These are phyloP conservation scores for Apiospora hydei DNA, from an alignment of 2,329 filamentous ascomycete species.

Conservation along the genomic window DNA sequence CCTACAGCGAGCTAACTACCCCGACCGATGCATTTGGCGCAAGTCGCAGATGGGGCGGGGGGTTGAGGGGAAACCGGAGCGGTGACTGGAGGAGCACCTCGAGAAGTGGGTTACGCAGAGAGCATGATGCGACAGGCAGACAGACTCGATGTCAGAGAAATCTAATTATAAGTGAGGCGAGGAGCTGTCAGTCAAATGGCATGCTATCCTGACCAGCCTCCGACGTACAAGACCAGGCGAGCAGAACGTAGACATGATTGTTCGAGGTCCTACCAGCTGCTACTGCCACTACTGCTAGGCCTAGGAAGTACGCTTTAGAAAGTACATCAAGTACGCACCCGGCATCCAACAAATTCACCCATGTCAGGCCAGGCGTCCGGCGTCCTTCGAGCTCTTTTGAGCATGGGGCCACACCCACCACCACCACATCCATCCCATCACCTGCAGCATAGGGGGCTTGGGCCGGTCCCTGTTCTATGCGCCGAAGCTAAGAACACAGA, in stretches of 20 bases:
- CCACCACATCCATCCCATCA: conserved; percentile 7
- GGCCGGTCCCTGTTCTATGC: conserved; percentile 16
- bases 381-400: neutral
- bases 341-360: neutral
- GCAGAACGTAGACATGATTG: neutral
- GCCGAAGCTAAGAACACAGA: conserved; percentile 12
- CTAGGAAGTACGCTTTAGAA: too few species aligned
- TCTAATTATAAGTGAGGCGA: neutral
- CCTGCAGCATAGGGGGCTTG: conserved; percentile 14
- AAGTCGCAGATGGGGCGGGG: conserved; percentile 6
- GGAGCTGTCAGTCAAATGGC: neutral
- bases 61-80: conserved; percentile 11
- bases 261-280: neutral
- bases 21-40: conserved; percentile 13
- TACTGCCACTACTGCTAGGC: too few species aligned
- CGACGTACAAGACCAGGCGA: too few species aligned
- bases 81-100: conserved; percentile 17
- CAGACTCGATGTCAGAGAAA: neutral
- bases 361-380: neutral
- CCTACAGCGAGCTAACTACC: conserved; percentile 14
- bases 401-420: neutral
- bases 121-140: neutral
- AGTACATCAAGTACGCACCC: neutral
- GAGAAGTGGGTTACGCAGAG: neutral
- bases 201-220: neutral